Base-by-base conservation (phyloP, 305 asterid species). In the Plantago coronopus region DNA sequence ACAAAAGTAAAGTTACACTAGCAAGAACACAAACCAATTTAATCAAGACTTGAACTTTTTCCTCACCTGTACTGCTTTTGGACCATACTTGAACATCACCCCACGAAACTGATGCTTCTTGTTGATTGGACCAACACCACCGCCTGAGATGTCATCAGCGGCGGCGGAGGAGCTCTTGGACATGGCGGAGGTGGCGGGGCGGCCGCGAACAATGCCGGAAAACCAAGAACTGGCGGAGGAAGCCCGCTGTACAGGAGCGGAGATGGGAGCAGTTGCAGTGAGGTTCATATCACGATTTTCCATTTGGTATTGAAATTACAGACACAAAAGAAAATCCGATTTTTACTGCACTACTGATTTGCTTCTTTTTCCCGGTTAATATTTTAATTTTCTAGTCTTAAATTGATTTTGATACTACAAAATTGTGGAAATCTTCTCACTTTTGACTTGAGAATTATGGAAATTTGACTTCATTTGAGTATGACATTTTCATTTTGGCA, bases 151-250 rank as follows among this genome's bases (percentile, higher is more conserved):
- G 9, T 65, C 67, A 25, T 69, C 64, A 57, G 74, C 54, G 65
- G 65, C 54, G 49, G 70, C 21, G 58, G 74, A 46, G 55, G 81
- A 63, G 42, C 54, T 76, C 65, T 68, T 74, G 44, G 76, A 20
- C 69, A 68, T 66, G 73, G 61, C 81, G 59, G 76, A 47, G 61
- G 85, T 65, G 70, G 77, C 67, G 58, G 87, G 72, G 56, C 95
- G 97, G 77, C 91, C 79, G 48, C 96, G 95, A 57, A 91, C 94
- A 72, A 91, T 84, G 80, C 89, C 84, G 72, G 96, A 83, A 57
- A 91, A 82, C 97, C 96, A 91, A 66, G 95, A 79, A 63, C 72
- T 54, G 45, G 71, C 78, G 3, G 69, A 38, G 53, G 70, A 54
- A 43, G 78, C 31, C 60, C 40, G 12, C 40, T 53, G 40, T 23